These are phyloP conservation scores for Aspergillus eucalypticola DNA, from an alignment of 2,329 filamentous ascomycete genomes.

Conservation along the genomic window DNA sequence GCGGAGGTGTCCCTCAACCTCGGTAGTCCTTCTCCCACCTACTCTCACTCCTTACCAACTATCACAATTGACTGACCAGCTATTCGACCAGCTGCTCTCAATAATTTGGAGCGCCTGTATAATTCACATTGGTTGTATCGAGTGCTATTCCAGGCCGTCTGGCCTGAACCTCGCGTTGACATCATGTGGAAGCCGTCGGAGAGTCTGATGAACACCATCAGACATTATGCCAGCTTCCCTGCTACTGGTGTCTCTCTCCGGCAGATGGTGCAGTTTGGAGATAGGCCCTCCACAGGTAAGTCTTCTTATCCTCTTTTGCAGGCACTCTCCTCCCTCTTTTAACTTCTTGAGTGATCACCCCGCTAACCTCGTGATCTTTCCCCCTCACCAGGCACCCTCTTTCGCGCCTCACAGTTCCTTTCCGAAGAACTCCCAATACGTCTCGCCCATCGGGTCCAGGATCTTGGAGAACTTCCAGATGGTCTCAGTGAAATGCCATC, in stretches of 20 bases:
- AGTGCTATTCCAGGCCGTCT: slow-evolving; percentile 25
- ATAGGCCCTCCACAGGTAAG: slow-evolving; percentile 84
- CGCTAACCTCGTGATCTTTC: slow-evolving; percentile 18
- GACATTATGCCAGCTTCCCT: slow-evolving; percentile 94
- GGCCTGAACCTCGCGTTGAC: slow-evolving; percentile 28
- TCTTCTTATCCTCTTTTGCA: background rate
- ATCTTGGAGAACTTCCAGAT: slow-evolving; percentile 88
- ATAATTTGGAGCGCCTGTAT: background rate
- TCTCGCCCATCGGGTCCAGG: slow-evolving; percentile 91
- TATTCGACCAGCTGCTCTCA: background rate
- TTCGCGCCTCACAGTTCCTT: slow-evolving; percentile 96
- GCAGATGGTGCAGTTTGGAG: slow-evolving; percentile 99
- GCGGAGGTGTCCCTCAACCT: slow-evolving; percentile 27
- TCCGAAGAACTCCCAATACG: slow-evolving; percentile 97
- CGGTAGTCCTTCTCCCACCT: slow-evolving; percentile 28
- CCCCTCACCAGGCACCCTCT: slow-evolving; percentile 72
- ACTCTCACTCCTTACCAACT: background rate
- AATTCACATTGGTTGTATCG: slow-evolving; percentile 6
- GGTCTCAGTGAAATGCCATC: slow-evolving; percentile 98
- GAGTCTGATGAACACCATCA: slow-evolving; percentile 93
- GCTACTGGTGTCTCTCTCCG: slow-evolving; percentile 93
- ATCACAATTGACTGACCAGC: slow-evolving; percentile 1
- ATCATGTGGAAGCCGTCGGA: slow-evolving; percentile 91
- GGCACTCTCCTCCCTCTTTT: background rate
- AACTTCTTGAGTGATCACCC: slow-evolving; percentile 8